These are phyloP conservation scores for Schizothecium vesticola DNA, from an alignment of 495 filamentous ascomycete species.

Conservation along the genomic window DNA sequence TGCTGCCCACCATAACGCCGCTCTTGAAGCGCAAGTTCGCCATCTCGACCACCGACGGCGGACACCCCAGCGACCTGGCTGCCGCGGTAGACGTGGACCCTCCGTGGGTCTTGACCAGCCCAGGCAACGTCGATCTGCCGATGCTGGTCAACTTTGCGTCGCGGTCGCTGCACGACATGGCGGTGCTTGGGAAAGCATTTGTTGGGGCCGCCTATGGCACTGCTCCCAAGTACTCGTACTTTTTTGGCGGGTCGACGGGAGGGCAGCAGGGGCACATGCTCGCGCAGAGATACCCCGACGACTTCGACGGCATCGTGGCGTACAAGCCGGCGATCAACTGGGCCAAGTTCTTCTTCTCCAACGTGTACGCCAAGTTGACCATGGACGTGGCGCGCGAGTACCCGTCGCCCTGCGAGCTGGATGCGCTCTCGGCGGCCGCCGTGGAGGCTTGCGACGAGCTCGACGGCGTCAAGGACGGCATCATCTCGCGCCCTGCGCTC, in stretches of 20 bases:
- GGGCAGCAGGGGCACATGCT: background rate
- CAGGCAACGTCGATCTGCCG: background rate
- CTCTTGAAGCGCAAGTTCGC: background rate
- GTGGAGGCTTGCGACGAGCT: constrained; percentile 6
- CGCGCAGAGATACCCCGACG: background rate
- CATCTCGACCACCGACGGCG: constrained; percentile 1
- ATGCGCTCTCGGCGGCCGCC: background rate
- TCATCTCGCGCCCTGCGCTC: background rate
- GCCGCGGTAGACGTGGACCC: background rate
- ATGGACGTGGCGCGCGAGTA: background rate
- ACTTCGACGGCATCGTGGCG: constrained; percentile 3
- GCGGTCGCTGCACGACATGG: constrained; percentile 1
- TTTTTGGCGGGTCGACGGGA: background rate
- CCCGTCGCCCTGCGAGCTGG: background rate
- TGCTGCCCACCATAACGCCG: background rate
- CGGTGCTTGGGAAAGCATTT: background rate
- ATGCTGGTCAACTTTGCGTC: constrained; percentile 1
- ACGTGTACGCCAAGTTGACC: background rate
- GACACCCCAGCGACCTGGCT: background rate
- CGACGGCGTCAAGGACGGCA: constrained; percentile 8
- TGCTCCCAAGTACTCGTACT: background rate
- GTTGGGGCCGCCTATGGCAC: background rate
- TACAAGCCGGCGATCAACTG: background rate
- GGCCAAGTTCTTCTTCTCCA: background rate
- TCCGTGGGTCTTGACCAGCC: background rate